A percentile compares a stretch with the other conserved stretches of the same genome.
phyloP scores from a whole-genome alignment of 768 basidiomycete species.

The Suillus alpinus region DNA sequence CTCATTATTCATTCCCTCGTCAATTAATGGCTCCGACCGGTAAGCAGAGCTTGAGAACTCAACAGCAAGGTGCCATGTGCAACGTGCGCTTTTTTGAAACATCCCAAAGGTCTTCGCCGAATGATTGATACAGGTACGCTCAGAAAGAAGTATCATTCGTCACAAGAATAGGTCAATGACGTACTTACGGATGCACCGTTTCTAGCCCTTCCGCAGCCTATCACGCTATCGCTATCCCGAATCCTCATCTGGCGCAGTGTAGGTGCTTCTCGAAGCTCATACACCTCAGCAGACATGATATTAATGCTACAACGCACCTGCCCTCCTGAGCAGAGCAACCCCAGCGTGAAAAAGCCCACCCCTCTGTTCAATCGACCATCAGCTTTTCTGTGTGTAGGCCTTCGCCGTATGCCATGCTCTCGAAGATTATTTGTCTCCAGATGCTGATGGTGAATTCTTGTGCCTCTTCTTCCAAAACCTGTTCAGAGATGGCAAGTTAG shows the following conservation, averaged over 20 bases:
- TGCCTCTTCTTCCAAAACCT: constrained; percentile 95
- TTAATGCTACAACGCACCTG: constrained; percentile 66
- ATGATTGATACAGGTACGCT: constrained; percentile 12
- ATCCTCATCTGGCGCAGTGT: constrained; percentile 15
- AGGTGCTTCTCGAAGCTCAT: constrained; percentile 25
- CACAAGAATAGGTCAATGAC: constrained; percentile 44
- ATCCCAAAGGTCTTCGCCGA: constrained; percentile 2
- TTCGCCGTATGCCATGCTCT: constrained; percentile 91
- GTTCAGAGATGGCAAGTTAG: neutral
- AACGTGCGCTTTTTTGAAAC: neutral
- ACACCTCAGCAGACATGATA: constrained; percentile 39
- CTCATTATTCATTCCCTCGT: constrained; percentile 2
- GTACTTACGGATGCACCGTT: constrained; percentile 50
- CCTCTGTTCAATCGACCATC: constrained; percentile 59
- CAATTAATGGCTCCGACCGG: neutral
- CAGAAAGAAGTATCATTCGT: constrained; percentile 37
- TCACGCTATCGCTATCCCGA: constrained; percentile 4
- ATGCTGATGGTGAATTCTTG: constrained; percentile 70
- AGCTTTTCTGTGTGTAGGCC: constrained; percentile 84
- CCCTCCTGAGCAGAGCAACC: constrained; percentile 32
- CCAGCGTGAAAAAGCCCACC: constrained; percentile 16
- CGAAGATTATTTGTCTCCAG: constrained; percentile 93
- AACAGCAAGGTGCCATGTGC: constrained; percentile 14
- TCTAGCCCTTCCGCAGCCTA: constrained; percentile 4
- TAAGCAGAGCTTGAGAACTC: constrained; percentile 19